Evolutionary conservation across 495 filamentous ascomycete genomes (phyloP), one percentile per base, ranked within the genome.

Genomic region (Trichoderma asperelloides): DNA sequence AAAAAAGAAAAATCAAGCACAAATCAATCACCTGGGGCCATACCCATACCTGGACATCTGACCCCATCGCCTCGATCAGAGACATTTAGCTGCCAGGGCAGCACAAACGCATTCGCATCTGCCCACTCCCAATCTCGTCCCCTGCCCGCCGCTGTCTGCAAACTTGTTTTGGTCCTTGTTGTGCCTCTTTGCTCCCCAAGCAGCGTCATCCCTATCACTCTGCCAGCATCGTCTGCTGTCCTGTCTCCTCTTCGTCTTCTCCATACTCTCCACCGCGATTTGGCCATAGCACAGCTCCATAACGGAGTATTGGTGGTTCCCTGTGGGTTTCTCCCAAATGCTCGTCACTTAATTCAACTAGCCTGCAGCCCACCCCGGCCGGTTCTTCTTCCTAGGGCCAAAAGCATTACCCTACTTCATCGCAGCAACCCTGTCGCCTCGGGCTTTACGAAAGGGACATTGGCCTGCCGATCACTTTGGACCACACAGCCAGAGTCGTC

Each of bases 381-480:
- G 55, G 55, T 60, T 60, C 55, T 60, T 60, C 15, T 60, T 60
- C 55, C 55, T 60, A 60, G 55, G 55, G 55, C 55, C 55, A 28
- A 7, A 47, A 30, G 23, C 27, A 28, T 27, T 60, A 27, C 55
- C 55, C 64, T 43, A 65, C 64, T 21, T 65, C 64, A 65, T 65
- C 64, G 64, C 37, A 12, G 16, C 41, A 49, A 45, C 64, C 64
- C 41, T 65, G 64, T 65, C 64, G 64, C 64, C 27, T 40, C 41
- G 64, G 64, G 39, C 64, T 45, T 65, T 45, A 41, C 64, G 41
- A 65, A 65, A 33, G 27, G 41, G 64, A 49, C 41, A 65, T 30
- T 45, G 64, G 64, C 27, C 41, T 65, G 64, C 64, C 64, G 64
- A 65, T 65, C 64, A 65, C 41, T 45, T 51, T 47, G 27, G n/a